Base-by-base conservation (phyloP, 371 early-diverging fungal genomes). In the Paramicrosporidium saccamoebae region DNA sequence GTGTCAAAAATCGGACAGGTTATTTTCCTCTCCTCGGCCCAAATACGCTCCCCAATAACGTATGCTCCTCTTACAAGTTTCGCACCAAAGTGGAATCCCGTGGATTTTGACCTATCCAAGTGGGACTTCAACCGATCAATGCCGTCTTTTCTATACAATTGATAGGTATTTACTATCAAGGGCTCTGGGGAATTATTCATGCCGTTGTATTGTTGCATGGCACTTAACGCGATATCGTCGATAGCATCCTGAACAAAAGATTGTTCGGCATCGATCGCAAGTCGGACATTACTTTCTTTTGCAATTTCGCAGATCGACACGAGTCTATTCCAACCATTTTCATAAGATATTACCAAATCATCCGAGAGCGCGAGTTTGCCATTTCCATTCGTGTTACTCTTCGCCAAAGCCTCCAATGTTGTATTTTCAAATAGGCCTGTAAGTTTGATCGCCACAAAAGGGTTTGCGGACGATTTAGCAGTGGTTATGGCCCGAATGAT, bases 261-360 rank as follows among this genome's bases (percentile, higher is more conserved):
- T 42, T 79, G 81, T 37, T 88, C 90, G 21, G 90, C 90, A 39
- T 88, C 90, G 10, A 82, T 49, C 64, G 81, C 65, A 15, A 82
- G 36, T 3, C 67, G 54, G 5, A 74, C 74, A 10, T 55, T 44
- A 14, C 41, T 35, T 14, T 48, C 28, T 9, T 40, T 33, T 6
- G 78, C 74, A 26, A 60, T 49, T 45, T 8, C 27, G 24, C 10
- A 33, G 36, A 16, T 31, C 22, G 28, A 27, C 27, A 20, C 27
- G 20, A 19, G 7, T 1, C 18, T 24, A 19, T 9, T 10, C 4
- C 20, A 16, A 10, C 10, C 10, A 22, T 7, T 22, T 22, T 22
- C 7, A 7, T 7, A 13, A 22, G 7, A 7, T 7, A 10, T 7
- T 7, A n/a, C 25, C 20, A 12, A 16, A 11, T 8, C 7, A n/a